Evolutionary conservation across 139 green algal species (phyloP), one percentile per base, ranked within the genome.

Genomic region (Chlamydomonas applanata): DNA sequence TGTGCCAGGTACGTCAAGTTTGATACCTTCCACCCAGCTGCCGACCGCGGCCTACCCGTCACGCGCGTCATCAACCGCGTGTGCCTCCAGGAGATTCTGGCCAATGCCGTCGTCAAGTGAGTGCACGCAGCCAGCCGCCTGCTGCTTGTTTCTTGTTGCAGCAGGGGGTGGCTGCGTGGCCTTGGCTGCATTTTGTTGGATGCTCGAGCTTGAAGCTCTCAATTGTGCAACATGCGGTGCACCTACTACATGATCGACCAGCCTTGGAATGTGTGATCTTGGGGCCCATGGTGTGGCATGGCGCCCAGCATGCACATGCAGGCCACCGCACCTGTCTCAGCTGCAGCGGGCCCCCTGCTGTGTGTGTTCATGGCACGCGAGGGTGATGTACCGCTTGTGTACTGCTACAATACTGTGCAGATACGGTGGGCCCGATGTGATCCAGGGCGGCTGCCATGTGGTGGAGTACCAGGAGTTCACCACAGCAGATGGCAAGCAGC

Each of bases 1-100:
- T 67, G 59, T 13, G 25, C 19, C 83, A 97, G 93, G 93, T 98
- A 98, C 72, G 75, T 95, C 79, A 98, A 98, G 87, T 98, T 98
- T 76, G 95, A 98, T 85, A 98, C 95, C 1, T 98, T 92, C 86
- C 92, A 96, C 70, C 93, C 95, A 5, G 94, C 94, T 11, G 94
- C 93, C 24, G 83, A 94, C 52, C 85, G 80, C 32, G 95, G 94
- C 45, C 87, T 98, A 56, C 94, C 94, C 13, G 90, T 99, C 29
- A 98, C 94, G 0, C 90, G 94, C 9, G 94, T 98, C 34, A 97
- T 98, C 80, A 94, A 85, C 75, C 83, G 94, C 19, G 76, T 92
- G n/a, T 86, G 70, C 9, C 84, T 97, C 57, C 87, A 93, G 82
- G 25, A 87, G 27, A 85, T 94, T 46, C 74, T 96, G 54, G 89